These are phyloP conservation scores for Emergomyces africanus DNA, from an alignment of 2,329 filamentous ascomycete genomes.

Conservation along the genomic window DNA sequence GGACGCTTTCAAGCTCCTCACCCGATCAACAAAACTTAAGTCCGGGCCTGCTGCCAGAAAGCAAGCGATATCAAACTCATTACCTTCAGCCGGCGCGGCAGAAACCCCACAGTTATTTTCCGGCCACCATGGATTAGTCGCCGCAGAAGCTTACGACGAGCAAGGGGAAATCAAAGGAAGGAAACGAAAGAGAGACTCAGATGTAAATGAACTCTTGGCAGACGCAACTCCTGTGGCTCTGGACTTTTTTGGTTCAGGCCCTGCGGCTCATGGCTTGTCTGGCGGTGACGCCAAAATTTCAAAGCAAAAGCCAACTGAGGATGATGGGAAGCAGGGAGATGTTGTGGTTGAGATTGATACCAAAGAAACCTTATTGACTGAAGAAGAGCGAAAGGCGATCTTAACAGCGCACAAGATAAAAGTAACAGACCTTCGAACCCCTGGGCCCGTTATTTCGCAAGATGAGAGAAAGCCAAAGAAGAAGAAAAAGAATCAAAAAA, in stretches of 20 bases:
- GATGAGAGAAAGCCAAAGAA: constrained; percentile 28
- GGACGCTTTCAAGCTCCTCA: constrained; percentile 35
- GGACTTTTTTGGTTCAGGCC: constrained; percentile 26
- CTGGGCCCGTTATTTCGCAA: constrained; percentile 11
- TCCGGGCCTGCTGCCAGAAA: constrained; percentile 16
- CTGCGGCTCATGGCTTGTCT: background rate
- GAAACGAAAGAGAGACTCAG: constrained; percentile 26
- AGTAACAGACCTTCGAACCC: constrained; percentile 54
- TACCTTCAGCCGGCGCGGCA: constrained; percentile 30
- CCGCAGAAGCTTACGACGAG: constrained; percentile 1
- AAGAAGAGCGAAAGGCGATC: constrained; percentile 60
- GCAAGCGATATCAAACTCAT: constrained; percentile 15
- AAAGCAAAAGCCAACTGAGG: constrained; percentile 4
- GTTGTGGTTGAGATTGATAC: constrained; percentile 11
- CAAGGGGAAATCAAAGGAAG: constrained; percentile 15
- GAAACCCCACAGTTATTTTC: constrained; percentile 27
- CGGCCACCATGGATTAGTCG: constrained; percentile 18
- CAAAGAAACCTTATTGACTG: constrained; percentile 36
- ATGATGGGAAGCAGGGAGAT: constrained; percentile 14
- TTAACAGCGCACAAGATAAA: constrained; percentile 75
- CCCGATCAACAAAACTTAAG: constrained; percentile 33
- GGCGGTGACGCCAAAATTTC: constrained; percentile 13
- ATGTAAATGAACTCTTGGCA: constrained; percentile 9
- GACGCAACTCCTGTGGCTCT: constrained; percentile 17
- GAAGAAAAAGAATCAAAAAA: constrained; percentile 45